phyloP scores from a whole-genome alignment of 2,329 filamentous ascomycete species.

The Byssoonygena ceratinophila region DNA sequence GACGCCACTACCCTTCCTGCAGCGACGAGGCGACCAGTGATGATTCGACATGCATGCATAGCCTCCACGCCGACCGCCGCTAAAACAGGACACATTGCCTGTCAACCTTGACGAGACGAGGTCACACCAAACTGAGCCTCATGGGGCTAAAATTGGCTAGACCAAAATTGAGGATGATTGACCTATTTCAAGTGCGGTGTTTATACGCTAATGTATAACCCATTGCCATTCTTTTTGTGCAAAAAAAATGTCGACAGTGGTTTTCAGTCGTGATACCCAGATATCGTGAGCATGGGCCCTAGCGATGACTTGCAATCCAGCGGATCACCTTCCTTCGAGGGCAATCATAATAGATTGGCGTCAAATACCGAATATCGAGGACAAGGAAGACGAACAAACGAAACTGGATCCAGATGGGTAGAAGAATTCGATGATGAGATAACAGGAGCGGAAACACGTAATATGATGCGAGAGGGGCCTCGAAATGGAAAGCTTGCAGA shows the following conservation, averaged over 20 bases:
- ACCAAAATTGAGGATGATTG: background rate
- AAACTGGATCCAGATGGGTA: background rate
- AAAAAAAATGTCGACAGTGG: background rate
- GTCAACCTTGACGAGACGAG: too few species aligned
- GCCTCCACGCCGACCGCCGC: background rate
- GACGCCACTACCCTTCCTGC: too few species aligned
- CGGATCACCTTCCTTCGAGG: background rate
- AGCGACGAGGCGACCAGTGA: constrained; percentile 1
- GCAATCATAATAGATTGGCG: background rate
- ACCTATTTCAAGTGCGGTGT: background rate
- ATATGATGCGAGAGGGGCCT: background rate
- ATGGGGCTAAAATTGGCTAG: background rate
- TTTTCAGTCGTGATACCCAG: background rate
- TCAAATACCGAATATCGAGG: background rate
- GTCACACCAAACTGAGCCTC: background rate
- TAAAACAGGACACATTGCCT: background rate
- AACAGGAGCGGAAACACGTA: background rate
- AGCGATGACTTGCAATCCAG: background rate
- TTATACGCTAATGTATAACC: background rate
- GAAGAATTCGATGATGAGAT: constrained; percentile 5
- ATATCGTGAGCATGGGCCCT: background rate
- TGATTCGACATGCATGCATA: background rate
- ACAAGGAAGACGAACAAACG: background rate
- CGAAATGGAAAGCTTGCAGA: background rate
- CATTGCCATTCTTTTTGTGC: background rate